Percentiles rank a stretch among this genome's conserved stretches.
These are phyloP conservation scores for Capronia coronata DNA, from an alignment of 2,329 filamentous ascomycete genomes.

Conservation along the genomic window DNA sequence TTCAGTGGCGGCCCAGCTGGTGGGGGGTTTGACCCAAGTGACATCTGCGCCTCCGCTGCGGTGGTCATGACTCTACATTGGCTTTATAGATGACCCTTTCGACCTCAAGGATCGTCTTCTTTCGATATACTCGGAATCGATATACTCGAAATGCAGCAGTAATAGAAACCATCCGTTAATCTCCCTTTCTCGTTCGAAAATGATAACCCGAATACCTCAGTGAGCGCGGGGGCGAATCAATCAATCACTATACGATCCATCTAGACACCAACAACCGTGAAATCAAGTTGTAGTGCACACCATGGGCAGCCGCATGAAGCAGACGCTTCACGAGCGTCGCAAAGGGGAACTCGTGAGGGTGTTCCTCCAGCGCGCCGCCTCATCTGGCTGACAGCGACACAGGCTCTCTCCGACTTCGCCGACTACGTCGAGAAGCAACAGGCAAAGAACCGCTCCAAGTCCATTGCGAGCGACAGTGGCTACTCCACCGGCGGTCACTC, in stretches of 20 bases:
- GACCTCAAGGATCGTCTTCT: not conserved
- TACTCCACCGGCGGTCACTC: conserved; percentile 34
- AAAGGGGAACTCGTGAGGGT: conserved; percentile 72
- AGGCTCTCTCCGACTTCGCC: conserved; percentile 90
- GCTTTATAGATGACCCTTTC: not conserved
- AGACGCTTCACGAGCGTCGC: conserved; percentile 68
- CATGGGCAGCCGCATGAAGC: conserved; percentile 52
- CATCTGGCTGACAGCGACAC: conserved; percentile 8
- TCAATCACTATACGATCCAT: conserved; percentile 6
- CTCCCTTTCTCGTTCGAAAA: conserved; percentile 20
- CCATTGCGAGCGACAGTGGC: conserved; percentile 37
- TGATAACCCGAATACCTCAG: conserved; percentile 42
- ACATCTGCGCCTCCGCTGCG: too few relatives aligned
- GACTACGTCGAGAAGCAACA: conserved; percentile 97
- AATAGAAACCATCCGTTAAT: conserved; percentile 23
- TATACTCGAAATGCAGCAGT: conserved; percentile 3
- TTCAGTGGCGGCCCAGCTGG: too few relatives aligned
- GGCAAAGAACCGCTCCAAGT: conserved; percentile 42
- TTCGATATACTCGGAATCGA: too few relatives aligned
- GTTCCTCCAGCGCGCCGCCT: conserved; percentile 1
- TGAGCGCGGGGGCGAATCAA: conserved; percentile 36
- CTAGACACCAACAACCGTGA: conserved; percentile 31
- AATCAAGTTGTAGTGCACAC: conserved; percentile 16
- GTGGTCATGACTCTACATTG: conserved; percentile 9
- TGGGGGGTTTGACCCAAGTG: too few relatives aligned